Evolutionary conservation across 2,329 filamentous ascomycete genomes (phyloP).

Genomic region (Proliferodiscus dingleyae): DNA sequence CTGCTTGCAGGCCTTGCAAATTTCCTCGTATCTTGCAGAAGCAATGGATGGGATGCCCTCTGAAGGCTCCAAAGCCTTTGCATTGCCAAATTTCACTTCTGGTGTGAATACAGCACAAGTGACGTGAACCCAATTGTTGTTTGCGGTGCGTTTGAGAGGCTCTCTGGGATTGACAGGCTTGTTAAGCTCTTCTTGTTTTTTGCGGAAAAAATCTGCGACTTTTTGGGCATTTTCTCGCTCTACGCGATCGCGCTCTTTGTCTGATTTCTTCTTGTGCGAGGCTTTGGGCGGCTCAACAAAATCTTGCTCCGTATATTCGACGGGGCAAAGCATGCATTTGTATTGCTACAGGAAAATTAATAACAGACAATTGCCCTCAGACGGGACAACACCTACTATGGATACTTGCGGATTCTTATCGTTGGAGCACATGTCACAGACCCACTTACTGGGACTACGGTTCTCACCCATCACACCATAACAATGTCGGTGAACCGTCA

Average conservation of each 20-base stretch:
- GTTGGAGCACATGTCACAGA: conserved; percentile 92
- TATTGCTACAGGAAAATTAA: conserved; percentile 57
- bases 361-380: conserved; percentile 20
- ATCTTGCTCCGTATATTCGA: conserved; percentile 75
- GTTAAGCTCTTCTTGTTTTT: conserved; percentile 77
- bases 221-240: conserved; percentile 81
- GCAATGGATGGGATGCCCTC: conserved; percentile 87
- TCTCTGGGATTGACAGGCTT: conserved; percentile 82
- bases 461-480: conserved; percentile 74
- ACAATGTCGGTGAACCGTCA: conserved; percentile 88
- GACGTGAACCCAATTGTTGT: conserved; percentile 98
- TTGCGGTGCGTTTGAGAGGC: conserved; percentile 85
- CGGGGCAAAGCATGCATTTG: conserved; percentile 86
- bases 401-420: conserved; percentile 89
- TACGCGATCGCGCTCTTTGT: conserved; percentile 80
- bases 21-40: conserved; percentile 64
- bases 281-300: conserved; percentile 78
- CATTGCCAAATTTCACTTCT: conserved; percentile 88
- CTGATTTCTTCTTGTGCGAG: conserved; percentile 82
- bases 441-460: conserved; percentile 74
- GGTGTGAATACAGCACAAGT: conserved; percentile 87
- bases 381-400: conserved; percentile 55
- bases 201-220: conserved; percentile 75
- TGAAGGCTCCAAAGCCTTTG: conserved; percentile 74
- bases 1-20: conserved; percentile 79